Conservation (phyloP, 306 rosid species). For the Cucurbita pepo region DNA sequence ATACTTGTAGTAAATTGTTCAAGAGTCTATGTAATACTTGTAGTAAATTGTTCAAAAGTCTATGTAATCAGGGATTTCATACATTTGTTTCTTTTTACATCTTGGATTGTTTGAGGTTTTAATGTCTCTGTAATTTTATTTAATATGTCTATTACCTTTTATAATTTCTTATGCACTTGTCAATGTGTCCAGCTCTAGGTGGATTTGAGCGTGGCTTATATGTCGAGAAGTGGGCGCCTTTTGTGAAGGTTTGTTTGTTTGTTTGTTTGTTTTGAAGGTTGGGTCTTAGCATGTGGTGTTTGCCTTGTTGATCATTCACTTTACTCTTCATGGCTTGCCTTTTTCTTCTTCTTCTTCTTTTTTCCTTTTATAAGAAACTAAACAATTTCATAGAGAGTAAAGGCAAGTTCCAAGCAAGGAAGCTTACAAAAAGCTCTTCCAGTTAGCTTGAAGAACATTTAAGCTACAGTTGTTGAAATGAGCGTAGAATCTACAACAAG, state of each 20-base stretch:
- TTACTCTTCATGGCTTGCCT: background rate
- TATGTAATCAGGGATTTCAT: background rate
- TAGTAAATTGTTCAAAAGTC: too few relatives aligned
- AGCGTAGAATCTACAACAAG: background rate
- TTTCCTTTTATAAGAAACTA: background rate
- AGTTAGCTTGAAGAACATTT: background rate
- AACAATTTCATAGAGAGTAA: background rate
- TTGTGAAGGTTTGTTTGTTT: constrained; percentile 17
- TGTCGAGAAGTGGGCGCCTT: constrained; percentile 84
- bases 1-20: background rate
- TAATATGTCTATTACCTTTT: background rate
- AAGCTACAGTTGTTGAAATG: background rate
- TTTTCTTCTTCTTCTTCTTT: background rate
- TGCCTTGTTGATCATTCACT: background rate
- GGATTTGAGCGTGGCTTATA: constrained; percentile 67
- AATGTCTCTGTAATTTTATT: background rate
- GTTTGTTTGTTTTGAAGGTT: constrained; percentile 5
- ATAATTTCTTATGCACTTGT: background rate
- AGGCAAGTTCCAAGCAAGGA: background rate
- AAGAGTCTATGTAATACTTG: background rate
- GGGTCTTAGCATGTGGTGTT: background rate
- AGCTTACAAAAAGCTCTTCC: background rate
- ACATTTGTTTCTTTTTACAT: background rate
- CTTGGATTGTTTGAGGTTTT: background rate
- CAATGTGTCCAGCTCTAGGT: constrained; percentile 50